These are phyloP conservation scores for Posidonia oceanica DNA, from an alignment of 116 monocot species.

Conservation along the genomic window DNA sequence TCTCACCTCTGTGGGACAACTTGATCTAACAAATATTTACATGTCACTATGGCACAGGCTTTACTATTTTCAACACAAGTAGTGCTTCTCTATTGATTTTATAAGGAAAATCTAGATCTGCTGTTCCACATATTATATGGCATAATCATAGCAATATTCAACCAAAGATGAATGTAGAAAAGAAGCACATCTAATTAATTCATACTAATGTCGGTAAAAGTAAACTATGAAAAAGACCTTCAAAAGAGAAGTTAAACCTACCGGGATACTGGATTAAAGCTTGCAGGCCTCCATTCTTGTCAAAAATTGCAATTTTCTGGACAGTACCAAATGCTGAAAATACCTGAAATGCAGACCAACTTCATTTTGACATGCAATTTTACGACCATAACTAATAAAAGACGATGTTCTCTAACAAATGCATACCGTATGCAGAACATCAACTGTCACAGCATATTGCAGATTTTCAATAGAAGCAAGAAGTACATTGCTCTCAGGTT, in stretches of 20 bases:
- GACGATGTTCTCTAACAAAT: background rate
- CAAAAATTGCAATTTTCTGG: conserved; percentile 83
- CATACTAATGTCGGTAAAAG: background rate
- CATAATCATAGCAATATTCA: too few relatives aligned
- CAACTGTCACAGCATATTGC: conserved; percentile 93
- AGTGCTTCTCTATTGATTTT: too few relatives aligned
- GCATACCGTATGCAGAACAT: conserved; percentile 80
- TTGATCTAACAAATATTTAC: too few relatives aligned
- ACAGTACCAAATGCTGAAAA: conserved; percentile 77
- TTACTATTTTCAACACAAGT: too few relatives aligned
- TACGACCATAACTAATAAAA: background rate
- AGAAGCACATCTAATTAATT: too few relatives aligned
- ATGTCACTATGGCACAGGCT: too few relatives aligned
- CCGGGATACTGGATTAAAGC: conserved; percentile 77
- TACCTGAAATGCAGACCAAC: conserved; percentile 28
- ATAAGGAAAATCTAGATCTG: too few relatives aligned
- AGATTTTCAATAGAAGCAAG: conserved; percentile 85
- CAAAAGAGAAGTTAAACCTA: conserved; percentile 6
- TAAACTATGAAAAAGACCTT: background rate
- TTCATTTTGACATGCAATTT: background rate
- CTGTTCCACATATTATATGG: too few relatives aligned
- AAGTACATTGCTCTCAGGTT: conserved; percentile 95
- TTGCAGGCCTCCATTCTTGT: conserved; percentile 71
- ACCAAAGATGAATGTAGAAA: too few relatives aligned
- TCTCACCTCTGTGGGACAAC: too few relatives aligned